Base-by-base conservation (phyloP, 176 grass and related monocot genomes). In the Paspalum vaginatum region DNA sequence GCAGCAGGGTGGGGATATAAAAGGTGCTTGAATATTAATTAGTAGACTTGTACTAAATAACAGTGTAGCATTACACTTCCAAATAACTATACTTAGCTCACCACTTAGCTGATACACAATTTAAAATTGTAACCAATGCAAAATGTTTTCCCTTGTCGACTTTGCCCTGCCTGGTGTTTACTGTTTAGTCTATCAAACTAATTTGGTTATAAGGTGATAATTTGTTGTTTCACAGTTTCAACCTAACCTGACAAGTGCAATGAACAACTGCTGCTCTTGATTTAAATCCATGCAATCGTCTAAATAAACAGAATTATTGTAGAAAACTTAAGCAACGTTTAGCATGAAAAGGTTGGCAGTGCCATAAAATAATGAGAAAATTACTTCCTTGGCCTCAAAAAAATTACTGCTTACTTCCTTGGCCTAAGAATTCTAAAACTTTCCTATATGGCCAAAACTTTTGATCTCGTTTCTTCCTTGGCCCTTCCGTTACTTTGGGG, bases 1-100 rank as follows among this genome's bases (percentile, higher is more conserved):
- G 32, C 11, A 22, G 74, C 32, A 32, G 32, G 32, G 3, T 32
- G 32, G 32, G 32, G 32, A 32, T 32, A 32, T 2, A 32, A 32
- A 32, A 32, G 32, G 32, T 32, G 32, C 32, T 32, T 32, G 32
- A 32, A 32, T 32, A 32, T 0, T 87, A 16, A 41, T 64, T 56
- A 20, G 14, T 20, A 39, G 6, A 50, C 12, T 0, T 51, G 8
- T 78, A 15, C 17, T 39, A 57, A 55, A 62, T 41, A 70, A 50
- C 38, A 39, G 9, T 54, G 20, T 56, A 77, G 12, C 70, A 54
- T 51, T 77, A 49, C 46, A 52, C 48, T 39, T 60, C 17, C 3
- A 51, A 54, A 61, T 54, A 70, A 12, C 37, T 54, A 40, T 46
- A 62, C 4, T 87, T 64, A 68, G 52, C 12, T 81, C 12, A 81